phyloP scores from a whole-genome alignment of 192 early-diverging fungal genomes.

The Dissophora globulifera region DNA sequence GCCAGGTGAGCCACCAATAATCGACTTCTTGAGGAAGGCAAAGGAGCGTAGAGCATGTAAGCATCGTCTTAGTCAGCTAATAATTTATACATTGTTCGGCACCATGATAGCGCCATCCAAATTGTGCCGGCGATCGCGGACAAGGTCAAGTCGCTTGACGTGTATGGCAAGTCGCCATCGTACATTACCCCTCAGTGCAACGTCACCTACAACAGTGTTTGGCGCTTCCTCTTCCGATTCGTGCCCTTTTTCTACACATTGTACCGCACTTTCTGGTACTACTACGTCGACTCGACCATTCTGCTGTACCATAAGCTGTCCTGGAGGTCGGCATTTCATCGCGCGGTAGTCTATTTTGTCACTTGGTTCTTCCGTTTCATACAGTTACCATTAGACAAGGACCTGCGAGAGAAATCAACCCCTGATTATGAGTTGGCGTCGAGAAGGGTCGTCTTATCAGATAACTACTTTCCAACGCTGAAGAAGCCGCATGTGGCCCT shows the following conservation, averaged over 20 bases:
- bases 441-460: conserved; percentile 29
- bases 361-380: conserved; percentile 43
- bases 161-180: conserved; percentile 56
- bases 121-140: conserved; percentile 52
- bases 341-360: conserved; percentile 20
- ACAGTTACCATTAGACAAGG: conserved; percentile 14
- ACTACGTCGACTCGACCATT: conserved; percentile 29
- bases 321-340: conserved; percentile 39
- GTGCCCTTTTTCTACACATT: conserved; percentile 46
- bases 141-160: conserved; percentile 45
- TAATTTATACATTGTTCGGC: no score
- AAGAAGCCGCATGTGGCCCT: conserved; percentile 45
- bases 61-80: no score
- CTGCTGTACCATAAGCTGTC: conserved; percentile 39
- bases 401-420: conserved; percentile 24
- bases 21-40: no score
- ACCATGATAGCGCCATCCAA: conserved; percentile 56
- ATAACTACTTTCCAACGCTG: conserved; percentile 24
- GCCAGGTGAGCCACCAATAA: conserved; percentile 45
- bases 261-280: conserved; percentile 38
- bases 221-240: conserved; percentile 44
- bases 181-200: conserved; percentile 53
- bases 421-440: conserved; percentile 29
- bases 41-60: no score
- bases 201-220: conserved; percentile 18